These are phyloP conservation scores for Pseudocercospora fijiensis DNA, from an alignment of 2,329 filamentous ascomycete species.

Conservation along the genomic window DNA sequence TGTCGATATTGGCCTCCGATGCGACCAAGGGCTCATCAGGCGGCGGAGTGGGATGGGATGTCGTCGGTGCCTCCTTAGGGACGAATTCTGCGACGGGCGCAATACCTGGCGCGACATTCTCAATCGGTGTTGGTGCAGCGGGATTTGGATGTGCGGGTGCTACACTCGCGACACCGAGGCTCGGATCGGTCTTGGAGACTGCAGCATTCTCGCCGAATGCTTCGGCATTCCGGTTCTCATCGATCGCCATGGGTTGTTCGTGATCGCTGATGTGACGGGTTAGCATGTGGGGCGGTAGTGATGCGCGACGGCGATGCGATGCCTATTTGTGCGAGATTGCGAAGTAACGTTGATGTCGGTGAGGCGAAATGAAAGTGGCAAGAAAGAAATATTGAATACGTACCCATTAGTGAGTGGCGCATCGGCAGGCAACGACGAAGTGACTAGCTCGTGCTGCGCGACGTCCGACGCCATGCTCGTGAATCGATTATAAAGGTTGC, in stretches of 20 bases:
- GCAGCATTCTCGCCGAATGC: constrained; percentile 28
- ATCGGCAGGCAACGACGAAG: constrained; percentile 17
- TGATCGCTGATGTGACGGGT: constrained; percentile 13
- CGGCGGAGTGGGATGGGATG: constrained; percentile 45
- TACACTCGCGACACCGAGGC: constrained; percentile 22
- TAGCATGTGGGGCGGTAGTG: constrained; percentile 2
- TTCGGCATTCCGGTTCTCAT: constrained; percentile 25
- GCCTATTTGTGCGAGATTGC: not conserved
- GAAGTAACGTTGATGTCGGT: not conserved
- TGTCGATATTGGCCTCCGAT: constrained; percentile 32
- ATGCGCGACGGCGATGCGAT: not conserved
- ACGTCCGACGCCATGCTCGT: constrained; percentile 27
- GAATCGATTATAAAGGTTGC: not conserved
- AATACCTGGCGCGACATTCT: constrained; percentile 46
- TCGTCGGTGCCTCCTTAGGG: constrained; percentile 41
- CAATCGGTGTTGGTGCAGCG: constrained; percentile 40
- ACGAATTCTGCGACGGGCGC: constrained; percentile 46
- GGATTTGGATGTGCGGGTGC: constrained; percentile 27
- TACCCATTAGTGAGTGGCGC: constrained; percentile 28
- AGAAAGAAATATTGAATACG: constrained; percentile 7
- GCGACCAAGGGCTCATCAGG: constrained; percentile 43
- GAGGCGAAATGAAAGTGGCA: not conserved
- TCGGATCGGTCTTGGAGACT: constrained; percentile 24
- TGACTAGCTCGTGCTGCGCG: constrained; percentile 24
- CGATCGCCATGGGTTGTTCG: constrained; percentile 20